Percentiles rank a stretch among this genome's conserved stretches.
These are phyloP conservation scores for Tolypocladium paradoxum DNA, from an alignment of 2,329 filamentous ascomycete genomes.

Conservation along the genomic window DNA sequence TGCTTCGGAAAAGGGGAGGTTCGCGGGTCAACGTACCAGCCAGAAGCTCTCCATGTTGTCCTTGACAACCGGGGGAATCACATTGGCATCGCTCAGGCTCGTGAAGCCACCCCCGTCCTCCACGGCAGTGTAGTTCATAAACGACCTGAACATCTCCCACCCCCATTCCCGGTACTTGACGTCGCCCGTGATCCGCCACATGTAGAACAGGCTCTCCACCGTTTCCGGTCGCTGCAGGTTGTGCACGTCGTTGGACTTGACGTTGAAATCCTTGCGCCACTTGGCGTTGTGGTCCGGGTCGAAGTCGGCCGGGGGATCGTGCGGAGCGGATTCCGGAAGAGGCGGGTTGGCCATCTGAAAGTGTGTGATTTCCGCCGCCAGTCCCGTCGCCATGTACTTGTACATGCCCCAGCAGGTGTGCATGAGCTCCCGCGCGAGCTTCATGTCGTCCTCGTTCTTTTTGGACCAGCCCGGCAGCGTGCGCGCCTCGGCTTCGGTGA, in stretches of 20 bases:
- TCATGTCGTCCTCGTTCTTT: constrained; percentile 77
- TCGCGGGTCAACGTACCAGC: constrained; percentile 53
- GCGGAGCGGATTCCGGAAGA: constrained; percentile 40
- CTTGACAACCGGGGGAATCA: constrained; percentile 53
- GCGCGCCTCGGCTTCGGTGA: constrained; percentile 63
- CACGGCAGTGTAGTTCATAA: constrained; percentile 75
- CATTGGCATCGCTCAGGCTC: constrained; percentile 64
- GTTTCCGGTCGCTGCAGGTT: constrained; percentile 95
- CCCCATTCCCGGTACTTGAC: constrained; percentile 87
- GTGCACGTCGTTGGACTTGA: constrained; percentile 76
- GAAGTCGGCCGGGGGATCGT: constrained; percentile 37
- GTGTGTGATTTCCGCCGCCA: constrained; percentile 91
- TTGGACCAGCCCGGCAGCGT: constrained; percentile 62
- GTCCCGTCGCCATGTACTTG: constrained; percentile 74
- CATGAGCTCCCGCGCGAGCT: constrained; percentile 79
- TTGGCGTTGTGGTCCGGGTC: constrained; percentile 40
- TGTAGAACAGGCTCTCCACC: constrained; percentile 92
- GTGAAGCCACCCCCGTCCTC: constrained; percentile 72
- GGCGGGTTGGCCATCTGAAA: constrained; percentile 69
- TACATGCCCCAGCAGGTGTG: constrained; percentile 99
- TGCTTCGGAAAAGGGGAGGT: too few relatives aligned
- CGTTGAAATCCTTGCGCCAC: constrained; percentile 69
- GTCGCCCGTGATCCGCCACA: constrained; percentile 96
- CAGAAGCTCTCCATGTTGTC: constrained; percentile 99
- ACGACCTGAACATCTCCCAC: constrained; percentile 95